Evolutionary conservation across 495 filamentous ascomycete species (phyloP), one percentile per base, ranked within the genome.

Genomic region (Hypoxylon lienhwacheense): DNA sequence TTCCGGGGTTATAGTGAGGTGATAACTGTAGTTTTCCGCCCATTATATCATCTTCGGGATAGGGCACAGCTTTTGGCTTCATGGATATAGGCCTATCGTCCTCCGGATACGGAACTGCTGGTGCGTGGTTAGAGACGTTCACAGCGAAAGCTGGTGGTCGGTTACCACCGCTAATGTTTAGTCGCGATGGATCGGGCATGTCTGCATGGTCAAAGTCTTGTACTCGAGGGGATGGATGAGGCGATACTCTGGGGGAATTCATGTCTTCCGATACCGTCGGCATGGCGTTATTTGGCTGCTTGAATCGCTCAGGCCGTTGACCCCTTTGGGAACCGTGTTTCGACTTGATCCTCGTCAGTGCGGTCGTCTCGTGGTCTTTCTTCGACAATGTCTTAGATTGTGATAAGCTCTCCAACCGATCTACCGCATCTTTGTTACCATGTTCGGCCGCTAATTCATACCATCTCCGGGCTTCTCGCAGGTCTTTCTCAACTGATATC

Each of bases 331-430:
- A 95, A 15, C 90, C 93, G 66, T 97, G 87, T 60, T 90, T 86
- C 1, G 91, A 95, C 69, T 91, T 92, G 73, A 98, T 97, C 21
- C 89, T 83, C 12, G 83, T 82, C 53, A 98, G 83, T 1, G 95
- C 92, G 52, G 95, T 82, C 42, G 90, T 86, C 66, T 97, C 91
- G 68, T 97, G 93, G 64, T 98, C 93, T 65, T 85, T 82, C 69
- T 88, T 88, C 7, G 89, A 91, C 29, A 98, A 76, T 2, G 86
- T 89, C 70, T 90, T 91, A 47, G 90, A 88, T 62, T 88, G 84
- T 16, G 83, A 86, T 46, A 98, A 87, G 36, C 88, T 87, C 33
- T 95, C 89, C 50, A 98, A 81, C 32, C 93, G 80, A 42, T 77
- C 81, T 16, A 79, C 77, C 6, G 93, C 93, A 67, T 98, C 93